Conservation (phyloP, 164 flowering plant species). For the Chimonanthus praecox region DNA sequence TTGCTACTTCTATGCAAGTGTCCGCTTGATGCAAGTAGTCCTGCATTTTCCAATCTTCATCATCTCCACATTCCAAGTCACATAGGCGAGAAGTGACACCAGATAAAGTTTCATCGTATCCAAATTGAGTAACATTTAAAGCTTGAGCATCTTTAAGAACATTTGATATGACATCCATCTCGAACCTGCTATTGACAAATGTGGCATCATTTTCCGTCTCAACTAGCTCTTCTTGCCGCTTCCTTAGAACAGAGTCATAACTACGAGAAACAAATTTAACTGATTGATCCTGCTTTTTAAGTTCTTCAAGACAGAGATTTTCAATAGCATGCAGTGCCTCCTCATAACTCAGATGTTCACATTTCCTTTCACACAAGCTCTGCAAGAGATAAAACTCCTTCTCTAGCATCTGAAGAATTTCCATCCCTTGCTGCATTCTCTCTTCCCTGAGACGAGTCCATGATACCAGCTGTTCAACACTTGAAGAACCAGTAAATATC, state of each 20-base stretch:
- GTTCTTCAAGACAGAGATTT: constrained; percentile 73
- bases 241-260: constrained; percentile 65
- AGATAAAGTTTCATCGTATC: constrained; percentile 57
- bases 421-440: constrained; percentile 54
- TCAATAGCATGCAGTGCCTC: constrained; percentile 80
- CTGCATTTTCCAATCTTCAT: constrained; percentile 68
- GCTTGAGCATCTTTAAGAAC: constrained; percentile 77
- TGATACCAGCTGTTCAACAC: constrained; percentile 49
- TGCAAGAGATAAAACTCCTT: constrained; percentile 76
- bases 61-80: constrained; percentile 81
- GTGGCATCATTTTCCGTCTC: constrained; percentile 46
- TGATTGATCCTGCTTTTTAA: constrained; percentile 63
- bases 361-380: constrained; percentile 77
- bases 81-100: constrained; percentile 54
- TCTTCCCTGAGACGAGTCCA: constrained; percentile 71
- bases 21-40: constrained; percentile 69
- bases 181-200: constrained; percentile 48
- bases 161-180: constrained; percentile 67
- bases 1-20: constrained; percentile 60
- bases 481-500: constrained; percentile 64
- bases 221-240: constrained; percentile 64
- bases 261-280: constrained; percentile 36
- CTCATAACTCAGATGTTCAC: constrained; percentile 70
- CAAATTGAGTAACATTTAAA: constrained; percentile 54
- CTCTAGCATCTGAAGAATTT: constrained; percentile 72